Evolutionary conservation across 331 rosid genomes (phyloP).

Genomic region (Cydonia oblonga): DNA sequence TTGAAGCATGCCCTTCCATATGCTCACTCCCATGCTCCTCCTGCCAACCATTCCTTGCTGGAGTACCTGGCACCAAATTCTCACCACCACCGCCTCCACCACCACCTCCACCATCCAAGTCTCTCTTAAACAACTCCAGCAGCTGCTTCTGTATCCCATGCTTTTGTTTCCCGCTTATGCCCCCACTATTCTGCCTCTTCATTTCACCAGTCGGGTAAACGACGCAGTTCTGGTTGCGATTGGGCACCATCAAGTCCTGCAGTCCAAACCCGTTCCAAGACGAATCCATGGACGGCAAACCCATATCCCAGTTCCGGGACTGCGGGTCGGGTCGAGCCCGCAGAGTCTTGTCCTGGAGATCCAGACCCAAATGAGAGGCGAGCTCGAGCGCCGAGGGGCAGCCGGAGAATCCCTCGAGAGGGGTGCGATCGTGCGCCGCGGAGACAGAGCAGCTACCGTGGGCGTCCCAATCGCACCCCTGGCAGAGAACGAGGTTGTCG

Average conservation of each 20-base stretch:
- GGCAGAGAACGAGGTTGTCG: constrained; percentile 55
- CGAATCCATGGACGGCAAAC: constrained; percentile 12
- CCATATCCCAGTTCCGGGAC: constrained; percentile 10
- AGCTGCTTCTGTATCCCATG: constrained; percentile 48
- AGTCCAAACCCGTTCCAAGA: constrained; percentile 12
- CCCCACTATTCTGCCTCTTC: constrained; percentile 18
- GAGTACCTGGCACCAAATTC: constrained; percentile 21
- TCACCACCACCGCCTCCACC: not conserved
- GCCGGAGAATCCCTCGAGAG: constrained; percentile 45
- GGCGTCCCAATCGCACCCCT: constrained; percentile 51
- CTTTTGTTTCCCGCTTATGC: constrained; percentile 36
- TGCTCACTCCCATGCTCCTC: constrained; percentile 4
- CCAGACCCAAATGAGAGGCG: constrained; percentile 40
- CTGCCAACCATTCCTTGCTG: constrained; percentile 9
- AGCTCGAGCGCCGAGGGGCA: constrained; percentile 50
- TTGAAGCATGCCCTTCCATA: constrained; percentile 1
- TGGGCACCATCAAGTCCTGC: constrained; percentile 47
- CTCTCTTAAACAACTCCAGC: constrained; percentile 42
- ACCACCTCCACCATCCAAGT: constrained; percentile 2
- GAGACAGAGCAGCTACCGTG: constrained; percentile 38
- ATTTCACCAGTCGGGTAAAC: not conserved
- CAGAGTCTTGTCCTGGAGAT: constrained; percentile 18
- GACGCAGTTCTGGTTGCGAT: constrained; percentile 10
- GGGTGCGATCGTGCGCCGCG: constrained; percentile 31
- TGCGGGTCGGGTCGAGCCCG: not conserved